Evolutionary conservation across 2,329 filamentous ascomycete genomes (phyloP).

Genomic region (Diaporthe vexans): DNA sequence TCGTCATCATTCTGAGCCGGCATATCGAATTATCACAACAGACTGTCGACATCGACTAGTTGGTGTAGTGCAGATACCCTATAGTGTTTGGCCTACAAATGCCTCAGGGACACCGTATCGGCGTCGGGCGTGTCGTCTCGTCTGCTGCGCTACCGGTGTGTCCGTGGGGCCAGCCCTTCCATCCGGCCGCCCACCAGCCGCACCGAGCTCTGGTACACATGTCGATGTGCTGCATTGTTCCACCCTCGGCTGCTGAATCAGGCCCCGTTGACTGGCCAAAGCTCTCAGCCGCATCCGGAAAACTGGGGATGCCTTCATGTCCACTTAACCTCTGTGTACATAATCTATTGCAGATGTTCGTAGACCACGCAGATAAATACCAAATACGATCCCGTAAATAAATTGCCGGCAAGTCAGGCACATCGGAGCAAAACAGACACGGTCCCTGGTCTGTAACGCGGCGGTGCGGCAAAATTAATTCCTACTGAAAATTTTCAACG

Average conservation of each 20-base stretch:
- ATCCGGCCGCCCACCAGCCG: conserved; percentile 35
- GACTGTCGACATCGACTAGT: too few relatives aligned
- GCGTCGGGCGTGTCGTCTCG: conserved; percentile 15
- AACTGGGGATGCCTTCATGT: conserved; percentile 18
- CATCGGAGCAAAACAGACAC: conserved; percentile 2
- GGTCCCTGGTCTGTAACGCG: conserved; percentile 22
- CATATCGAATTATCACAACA: not conserved
- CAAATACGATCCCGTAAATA: conserved; percentile 15
- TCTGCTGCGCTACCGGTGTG: conserved; percentile 32
- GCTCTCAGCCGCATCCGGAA: conserved; percentile 32
- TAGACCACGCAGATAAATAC: not conserved
- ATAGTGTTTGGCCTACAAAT: conserved; percentile 2
- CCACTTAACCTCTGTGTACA: not conserved
- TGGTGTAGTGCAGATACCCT: not conserved
- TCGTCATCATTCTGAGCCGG: not conserved
- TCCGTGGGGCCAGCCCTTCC: conserved; percentile 37
- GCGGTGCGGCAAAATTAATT: conserved; percentile 38
- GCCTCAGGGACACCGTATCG: conserved; percentile 18
- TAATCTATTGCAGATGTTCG: not conserved
- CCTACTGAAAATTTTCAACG: conserved; percentile 36
- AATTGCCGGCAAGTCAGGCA: conserved; percentile 13
- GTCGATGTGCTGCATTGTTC: not conserved
- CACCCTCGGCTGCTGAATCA: conserved; percentile 37
- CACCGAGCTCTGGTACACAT: not conserved
- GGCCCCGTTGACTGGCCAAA: conserved; percentile 36